Evolutionary conservation across 78 protist species (phyloP), one percentile per base, ranked within the genome.

Genomic region (Dictyostelium brefeldianum): DNA sequence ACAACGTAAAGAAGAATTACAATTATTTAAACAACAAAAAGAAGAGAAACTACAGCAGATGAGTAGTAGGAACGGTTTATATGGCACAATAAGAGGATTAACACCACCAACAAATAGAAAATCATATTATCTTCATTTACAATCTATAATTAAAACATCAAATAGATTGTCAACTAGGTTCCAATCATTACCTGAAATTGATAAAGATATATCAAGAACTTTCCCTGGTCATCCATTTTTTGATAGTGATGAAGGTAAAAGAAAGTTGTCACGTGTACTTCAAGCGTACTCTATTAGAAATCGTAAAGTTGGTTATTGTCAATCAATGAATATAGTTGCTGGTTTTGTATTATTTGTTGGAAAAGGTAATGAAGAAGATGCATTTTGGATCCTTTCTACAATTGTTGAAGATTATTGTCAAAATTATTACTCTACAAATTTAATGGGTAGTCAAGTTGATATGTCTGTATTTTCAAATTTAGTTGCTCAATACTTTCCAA

Each of bases 241-340:
- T 62, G 96, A 75, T 17, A 20, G 57, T 41, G 91, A 73, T 22
- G 91, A 81, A n/a, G 91, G 90, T 62, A 75, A 80, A 50, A 25
- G 56, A 15, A 91, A 81, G 43, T 7, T 93, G 11, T 77, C 67
- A 17, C 65, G 90, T 36, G 97, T 96, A 1, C 22, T 96, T 36
- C 43, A 53, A 17, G 97, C 97, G 1, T 96, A 94, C 31, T 87
- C 96, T 0, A 27, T 83, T 64, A 57, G 97, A 56, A 96, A 96
- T 47, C 25, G 91, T 36, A 81, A 65, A 10, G 97, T 97, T 46
- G 97, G 98, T 20, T 97, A 97, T 74, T 97, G 98, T 62, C 98
- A 97, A 80, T 57, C 92, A 57, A 95, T 97, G 97, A 97, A 97
- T 67, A 84, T 96, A 27, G 64, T 97, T 0, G 98, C 81, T 6